Evolutionary conservation across 805 yeast species (phyloP).

Genomic region (Kuraishia cidri): DNA sequence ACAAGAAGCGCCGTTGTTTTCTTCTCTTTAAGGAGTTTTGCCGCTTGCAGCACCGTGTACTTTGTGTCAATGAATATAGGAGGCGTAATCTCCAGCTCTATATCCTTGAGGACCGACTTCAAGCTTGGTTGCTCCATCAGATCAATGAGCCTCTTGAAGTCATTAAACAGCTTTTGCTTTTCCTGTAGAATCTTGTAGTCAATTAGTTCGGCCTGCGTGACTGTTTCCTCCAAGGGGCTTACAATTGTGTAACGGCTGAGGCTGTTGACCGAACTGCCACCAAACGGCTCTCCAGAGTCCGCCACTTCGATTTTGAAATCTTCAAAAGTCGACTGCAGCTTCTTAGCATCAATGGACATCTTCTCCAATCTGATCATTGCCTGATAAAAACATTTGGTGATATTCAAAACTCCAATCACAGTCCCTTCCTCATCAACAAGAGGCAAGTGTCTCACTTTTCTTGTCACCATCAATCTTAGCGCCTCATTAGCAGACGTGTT

Average conservation of each 20-base stretch:
- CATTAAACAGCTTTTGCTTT: constrained; percentile 15
- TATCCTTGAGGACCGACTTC: constrained; percentile 15
- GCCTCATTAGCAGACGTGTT: constrained; percentile 32
- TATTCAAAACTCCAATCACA: constrained; percentile 34
- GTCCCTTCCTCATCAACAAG: constrained; percentile 22
- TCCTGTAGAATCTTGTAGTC: constrained; percentile 15
- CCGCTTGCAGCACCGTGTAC: constrained; percentile 26
- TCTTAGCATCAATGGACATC: constrained; percentile 26
- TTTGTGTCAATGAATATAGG: constrained; percentile 27
- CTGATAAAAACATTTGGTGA: constrained; percentile 36
- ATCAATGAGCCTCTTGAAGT: constrained; percentile 25
- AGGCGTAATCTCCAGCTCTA: constrained; percentile 14
- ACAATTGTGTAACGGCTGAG: not conserved
- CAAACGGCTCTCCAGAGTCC: constrained; percentile 7
- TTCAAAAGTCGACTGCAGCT: constrained; percentile 18
- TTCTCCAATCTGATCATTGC: constrained; percentile 33
- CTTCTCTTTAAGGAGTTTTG: constrained; percentile 26
- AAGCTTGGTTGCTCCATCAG: constrained; percentile 32
- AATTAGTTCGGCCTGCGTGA: constrained; percentile 11
- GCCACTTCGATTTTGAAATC: constrained; percentile 13
- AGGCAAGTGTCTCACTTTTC: constrained; percentile 33
- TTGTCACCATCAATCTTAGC: constrained; percentile 28
- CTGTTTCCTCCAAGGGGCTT: constrained; percentile 4
- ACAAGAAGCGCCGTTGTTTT: constrained; percentile 31
- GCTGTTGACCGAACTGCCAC: too few relatives aligned